Evolutionary conservation across 2,329 filamentous ascomycete genomes (phyloP).

Genomic region (Rhinocladiella similis): DNA sequence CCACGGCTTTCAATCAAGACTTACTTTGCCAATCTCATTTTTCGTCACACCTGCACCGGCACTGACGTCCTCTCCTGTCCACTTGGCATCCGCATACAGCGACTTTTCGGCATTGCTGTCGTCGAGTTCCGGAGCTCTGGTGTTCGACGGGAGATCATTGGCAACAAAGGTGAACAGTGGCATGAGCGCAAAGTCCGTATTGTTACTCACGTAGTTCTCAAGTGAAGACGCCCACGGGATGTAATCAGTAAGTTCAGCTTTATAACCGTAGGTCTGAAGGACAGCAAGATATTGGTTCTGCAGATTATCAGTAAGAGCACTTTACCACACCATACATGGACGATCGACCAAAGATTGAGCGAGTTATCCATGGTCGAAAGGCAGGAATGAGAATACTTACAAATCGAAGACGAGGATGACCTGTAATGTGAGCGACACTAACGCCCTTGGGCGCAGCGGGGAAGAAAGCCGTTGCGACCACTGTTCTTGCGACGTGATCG

Average conservation of each 20-base stretch:
- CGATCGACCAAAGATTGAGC: not conserved
- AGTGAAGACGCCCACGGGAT: conserved; percentile 67
- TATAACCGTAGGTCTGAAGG: conserved; percentile 72
- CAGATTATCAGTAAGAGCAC: not conserved
- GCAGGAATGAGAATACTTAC: no score
- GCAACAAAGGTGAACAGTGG: conserved; percentile 74
- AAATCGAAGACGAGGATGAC: conserved; percentile 74
- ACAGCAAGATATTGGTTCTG: conserved; percentile 69
- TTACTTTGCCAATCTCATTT: conserved; percentile 55
- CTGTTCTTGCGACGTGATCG: conserved; percentile 76
- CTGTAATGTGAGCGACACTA: conserved; percentile 74
- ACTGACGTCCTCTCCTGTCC: conserved; percentile 60
- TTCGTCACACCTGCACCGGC: conserved; percentile 58
- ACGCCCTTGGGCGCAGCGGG: conserved; percentile 40
- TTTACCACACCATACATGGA: not conserved
- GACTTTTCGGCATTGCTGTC: conserved; percentile 67
- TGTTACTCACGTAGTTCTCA: conserved; percentile 65
- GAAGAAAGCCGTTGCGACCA: conserved; percentile 69
- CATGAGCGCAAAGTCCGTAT: conserved; percentile 66
- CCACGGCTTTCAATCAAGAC: no score
- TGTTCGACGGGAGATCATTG: conserved; percentile 67
- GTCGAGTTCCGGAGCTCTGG: conserved; percentile 71
- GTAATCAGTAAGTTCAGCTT: conserved; percentile 67
- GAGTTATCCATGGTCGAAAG: not conserved
- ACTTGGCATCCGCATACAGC: conserved; percentile 62